A percentile compares a stretch with the other conserved stretches of the same genome.
Evolutionary conservation across 768 basidiomycete genomes (phyloP).

Genomic region (Lepiota subincarnata): DNA sequence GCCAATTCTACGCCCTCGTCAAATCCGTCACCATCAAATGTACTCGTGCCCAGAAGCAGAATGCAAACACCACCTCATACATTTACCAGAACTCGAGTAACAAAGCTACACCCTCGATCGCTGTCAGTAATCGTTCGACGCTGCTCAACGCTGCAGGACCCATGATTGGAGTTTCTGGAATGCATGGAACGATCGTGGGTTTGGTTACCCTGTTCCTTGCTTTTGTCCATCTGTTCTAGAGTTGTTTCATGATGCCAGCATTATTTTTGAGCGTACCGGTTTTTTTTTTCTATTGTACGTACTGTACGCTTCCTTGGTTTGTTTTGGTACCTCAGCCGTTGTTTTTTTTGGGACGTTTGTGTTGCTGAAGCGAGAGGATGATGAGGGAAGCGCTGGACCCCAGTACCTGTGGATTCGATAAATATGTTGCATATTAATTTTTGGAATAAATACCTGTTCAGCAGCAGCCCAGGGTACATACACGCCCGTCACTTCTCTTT

Average conservation of each 20-base stretch:
- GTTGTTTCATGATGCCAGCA: not conserved
- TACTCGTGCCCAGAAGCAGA: conserved; percentile 40
- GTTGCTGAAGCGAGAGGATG: too few relatives aligned
- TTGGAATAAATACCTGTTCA: too few relatives aligned
- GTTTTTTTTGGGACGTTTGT: too few relatives aligned
- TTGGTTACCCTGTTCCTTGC: conserved; percentile 21
- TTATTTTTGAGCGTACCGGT: too few relatives aligned
- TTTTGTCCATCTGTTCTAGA: conserved; percentile 17
- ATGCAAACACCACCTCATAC: conserved; percentile 55
- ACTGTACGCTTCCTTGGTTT: too few relatives aligned
- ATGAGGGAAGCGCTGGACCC: too few relatives aligned
- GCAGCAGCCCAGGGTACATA: too few relatives aligned
- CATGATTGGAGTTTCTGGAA: conserved; percentile 17
- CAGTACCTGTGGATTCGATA: too few relatives aligned
- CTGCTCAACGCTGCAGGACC: conserved; percentile 36
- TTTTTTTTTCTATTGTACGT: too few relatives aligned
- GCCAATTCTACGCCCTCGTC: conserved; percentile 69
- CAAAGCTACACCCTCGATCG: conserved; percentile 44
- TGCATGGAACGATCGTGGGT: conserved; percentile 23
- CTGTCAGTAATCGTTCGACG: conserved; percentile 55
- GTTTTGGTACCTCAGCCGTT: too few relatives aligned
- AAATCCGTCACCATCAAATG: conserved; percentile 63
- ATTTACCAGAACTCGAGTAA: conserved; percentile 55
- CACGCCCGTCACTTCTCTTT: too few relatives aligned
- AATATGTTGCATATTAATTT: too few relatives aligned